A percentile compares a stretch with the other conserved stretches of the same genome.
These are phyloP conservation scores for Dioszegia crocea DNA, from an alignment of 768 basidiomycete genomes.

Conservation along the genomic window DNA sequence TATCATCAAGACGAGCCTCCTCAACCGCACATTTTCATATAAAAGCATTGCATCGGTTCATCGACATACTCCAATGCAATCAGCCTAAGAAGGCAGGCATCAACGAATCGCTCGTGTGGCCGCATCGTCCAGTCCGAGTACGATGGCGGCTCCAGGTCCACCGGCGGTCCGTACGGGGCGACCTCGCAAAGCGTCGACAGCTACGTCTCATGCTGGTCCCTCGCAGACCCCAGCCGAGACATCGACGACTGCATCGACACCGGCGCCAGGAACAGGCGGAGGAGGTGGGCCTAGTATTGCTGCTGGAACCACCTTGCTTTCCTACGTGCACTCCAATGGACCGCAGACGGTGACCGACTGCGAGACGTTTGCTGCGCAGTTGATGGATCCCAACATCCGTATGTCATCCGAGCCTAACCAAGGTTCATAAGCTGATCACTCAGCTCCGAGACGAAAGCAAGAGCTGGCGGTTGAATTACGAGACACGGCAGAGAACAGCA, in stretches of 20 bases:
- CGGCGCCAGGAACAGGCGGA: conserved; percentile 15
- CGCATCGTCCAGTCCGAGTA: background rate
- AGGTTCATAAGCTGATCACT: background rate
- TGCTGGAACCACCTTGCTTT: conserved; percentile 24
- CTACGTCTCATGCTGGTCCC: conserved; percentile 17
- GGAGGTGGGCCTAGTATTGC: conserved; percentile 6
- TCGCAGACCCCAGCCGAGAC: background rate
- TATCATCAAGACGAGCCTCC: background rate
- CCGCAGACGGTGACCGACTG: conserved; percentile 44
- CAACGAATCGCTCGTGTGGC: background rate
- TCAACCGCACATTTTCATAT: background rate
- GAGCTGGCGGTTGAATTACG: conserved; percentile 43
- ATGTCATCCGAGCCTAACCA: background rate
- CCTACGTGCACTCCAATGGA: conserved; percentile 27
- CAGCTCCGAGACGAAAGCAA: conserved; percentile 21
- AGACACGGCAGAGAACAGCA: conserved; percentile 45
- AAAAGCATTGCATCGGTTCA: background rate
- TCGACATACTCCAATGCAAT: background rate
- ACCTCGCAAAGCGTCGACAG: conserved; percentile 38
- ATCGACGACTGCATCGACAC: conserved; percentile 8
- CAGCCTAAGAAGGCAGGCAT: background rate
- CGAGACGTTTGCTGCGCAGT: conserved; percentile 40
- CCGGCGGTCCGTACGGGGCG: conserved; percentile 15
- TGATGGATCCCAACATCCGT: conserved; percentile 42
- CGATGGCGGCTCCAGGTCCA: conserved; percentile 11